These are phyloP conservation scores for Craspedostauros australis DNA, from an alignment of 108 stramenopile genomes.

Conservation along the genomic window DNA sequence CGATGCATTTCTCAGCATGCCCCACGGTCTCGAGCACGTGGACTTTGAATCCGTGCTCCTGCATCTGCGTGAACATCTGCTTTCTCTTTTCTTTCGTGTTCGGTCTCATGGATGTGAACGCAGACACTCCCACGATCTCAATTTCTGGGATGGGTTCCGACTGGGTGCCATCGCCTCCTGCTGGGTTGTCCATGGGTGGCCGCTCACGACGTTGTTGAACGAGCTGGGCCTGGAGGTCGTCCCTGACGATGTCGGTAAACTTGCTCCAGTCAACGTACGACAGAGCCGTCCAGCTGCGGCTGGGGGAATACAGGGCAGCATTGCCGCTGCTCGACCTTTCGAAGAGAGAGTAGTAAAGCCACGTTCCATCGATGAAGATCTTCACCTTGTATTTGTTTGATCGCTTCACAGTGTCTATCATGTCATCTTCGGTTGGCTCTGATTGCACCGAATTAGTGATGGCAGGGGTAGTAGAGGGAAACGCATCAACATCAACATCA, in stretches of 20 bases:
- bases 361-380: conserved; percentile 89
- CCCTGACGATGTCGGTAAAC: no score
- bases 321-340: no score
- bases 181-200: no score
- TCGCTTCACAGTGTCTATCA: not conserved
- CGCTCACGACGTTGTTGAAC: no score
- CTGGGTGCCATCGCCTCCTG: conserved; percentile 15
- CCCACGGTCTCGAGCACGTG: conserved; percentile 78
- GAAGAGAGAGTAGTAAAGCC: conserved; percentile 79
- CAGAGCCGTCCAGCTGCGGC: no score
- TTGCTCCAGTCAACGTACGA: no score
- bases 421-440: not conserved
- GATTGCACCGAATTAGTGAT: not conserved
- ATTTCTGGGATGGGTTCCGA: conserved; percentile 45
- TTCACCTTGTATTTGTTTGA: conserved; percentile 50
- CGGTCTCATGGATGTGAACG: conserved; percentile 72
- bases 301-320: no score
- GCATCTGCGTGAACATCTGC: conserved; percentile 79
- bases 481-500: no score
- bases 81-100: conserved; percentile 56
- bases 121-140: conserved; percentile 66
- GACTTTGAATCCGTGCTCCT: conserved; percentile 68
- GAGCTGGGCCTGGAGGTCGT: no score
- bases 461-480: no score
- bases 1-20: conserved; percentile 79